These are phyloP conservation scores for Bacterosira constricta DNA, from an alignment of 108 stramenopile genomes.

Conservation along the genomic window DNA sequence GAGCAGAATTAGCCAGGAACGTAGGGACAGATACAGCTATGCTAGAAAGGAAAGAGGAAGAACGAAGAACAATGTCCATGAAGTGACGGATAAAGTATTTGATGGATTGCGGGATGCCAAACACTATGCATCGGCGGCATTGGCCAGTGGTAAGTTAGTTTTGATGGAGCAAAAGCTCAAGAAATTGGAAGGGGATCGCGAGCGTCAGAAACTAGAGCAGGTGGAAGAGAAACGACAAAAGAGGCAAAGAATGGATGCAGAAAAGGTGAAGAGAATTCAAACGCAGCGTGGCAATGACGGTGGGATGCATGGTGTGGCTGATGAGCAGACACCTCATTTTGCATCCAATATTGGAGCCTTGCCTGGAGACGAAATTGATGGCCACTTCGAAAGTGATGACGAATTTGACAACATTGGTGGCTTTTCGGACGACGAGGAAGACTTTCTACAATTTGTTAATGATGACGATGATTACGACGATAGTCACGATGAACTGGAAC, in stretches of 20 bases:
- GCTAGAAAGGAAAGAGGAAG: background rate
- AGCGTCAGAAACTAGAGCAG: background rate
- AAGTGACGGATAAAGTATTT: conserved; percentile 30
- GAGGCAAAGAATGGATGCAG: background rate
- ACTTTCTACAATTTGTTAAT: background rate
- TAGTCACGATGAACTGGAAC: conserved; percentile 33
- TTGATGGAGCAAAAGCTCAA: conserved; percentile 56
- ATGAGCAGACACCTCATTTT: background rate
- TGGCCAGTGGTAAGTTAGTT: conserved; percentile 56
- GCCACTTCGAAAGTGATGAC: conserved; percentile 7
- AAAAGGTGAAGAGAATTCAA: background rate
- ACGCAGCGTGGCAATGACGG: background rate
- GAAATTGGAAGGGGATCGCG: conserved; percentile 23
- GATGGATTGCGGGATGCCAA: conserved; percentile 56
- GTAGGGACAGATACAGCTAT: background rate
- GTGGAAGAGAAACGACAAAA: background rate
- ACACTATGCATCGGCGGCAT: conserved; percentile 54
- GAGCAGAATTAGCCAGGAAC: background rate
- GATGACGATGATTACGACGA: conserved; percentile 12
- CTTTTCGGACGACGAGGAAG: background rate
- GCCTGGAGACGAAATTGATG: background rate
- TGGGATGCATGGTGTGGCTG: background rate
- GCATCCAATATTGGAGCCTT: conserved; percentile 7
- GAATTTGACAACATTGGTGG: conserved; percentile 16
- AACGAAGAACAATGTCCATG: background rate